Percentiles rank a stretch among this genome's conserved stretches.
Evolutionary conservation across 1,284 basidiomycete species (phyloP).

Genomic region (Ceratobasidium sp.): DNA sequence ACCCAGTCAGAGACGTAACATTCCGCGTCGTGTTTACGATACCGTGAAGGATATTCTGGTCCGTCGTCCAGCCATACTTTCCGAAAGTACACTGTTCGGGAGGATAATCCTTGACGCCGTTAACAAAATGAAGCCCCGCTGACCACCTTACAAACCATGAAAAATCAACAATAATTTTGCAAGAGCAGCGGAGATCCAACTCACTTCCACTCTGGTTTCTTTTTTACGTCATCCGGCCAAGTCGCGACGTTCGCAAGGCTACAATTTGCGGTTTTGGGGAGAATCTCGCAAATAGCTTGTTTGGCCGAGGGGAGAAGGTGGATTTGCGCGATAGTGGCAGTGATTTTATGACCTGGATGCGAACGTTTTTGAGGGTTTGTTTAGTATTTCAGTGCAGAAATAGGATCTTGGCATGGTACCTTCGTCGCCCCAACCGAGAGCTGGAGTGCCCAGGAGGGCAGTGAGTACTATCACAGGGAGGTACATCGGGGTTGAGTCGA

Average conservation of each 20-base stretch:
- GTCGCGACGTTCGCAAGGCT: constrained; percentile 83
- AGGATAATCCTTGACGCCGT: constrained; percentile 81
- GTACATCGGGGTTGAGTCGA: too few species aligned
- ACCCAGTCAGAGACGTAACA: constrained; percentile 57
- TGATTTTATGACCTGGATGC: constrained; percentile 83
- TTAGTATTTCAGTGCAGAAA: neutral
- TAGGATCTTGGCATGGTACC: neutral
- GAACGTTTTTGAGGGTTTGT: neutral
- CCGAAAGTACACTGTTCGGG: constrained; percentile 82
- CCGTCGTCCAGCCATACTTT: constrained; percentile 77
- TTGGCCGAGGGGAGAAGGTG: constrained; percentile 83
- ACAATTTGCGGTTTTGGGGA: constrained; percentile 71
- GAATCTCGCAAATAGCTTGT: constrained; percentile 73
- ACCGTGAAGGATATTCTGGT: constrained; percentile 79
- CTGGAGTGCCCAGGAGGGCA: neutral
- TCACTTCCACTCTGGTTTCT: constrained; percentile 61
- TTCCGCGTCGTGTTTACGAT: constrained; percentile 80
- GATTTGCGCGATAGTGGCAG: constrained; percentile 93
- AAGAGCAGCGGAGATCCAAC: neutral
- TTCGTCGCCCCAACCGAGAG: neutral
- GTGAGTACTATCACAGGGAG: neutral
- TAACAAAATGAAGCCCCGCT: constrained; percentile 75
- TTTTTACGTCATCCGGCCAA: constrained; percentile 84
- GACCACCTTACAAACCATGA: neutral
- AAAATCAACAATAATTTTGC: constrained; percentile 36